Conservation (phyloP, 139 green algal species). For the Coelastrella sp. region DNA sequence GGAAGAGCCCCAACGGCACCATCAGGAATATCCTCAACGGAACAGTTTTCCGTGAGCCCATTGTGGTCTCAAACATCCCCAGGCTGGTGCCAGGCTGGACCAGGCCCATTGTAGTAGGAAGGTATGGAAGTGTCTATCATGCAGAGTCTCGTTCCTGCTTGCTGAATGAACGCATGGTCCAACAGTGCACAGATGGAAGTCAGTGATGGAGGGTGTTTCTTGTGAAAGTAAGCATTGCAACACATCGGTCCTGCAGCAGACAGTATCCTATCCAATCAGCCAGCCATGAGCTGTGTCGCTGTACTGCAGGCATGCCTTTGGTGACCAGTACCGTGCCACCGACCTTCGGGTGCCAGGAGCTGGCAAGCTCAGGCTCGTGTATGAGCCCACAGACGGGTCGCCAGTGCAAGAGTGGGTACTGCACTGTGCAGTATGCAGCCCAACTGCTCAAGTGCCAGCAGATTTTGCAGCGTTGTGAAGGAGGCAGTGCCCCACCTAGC, state of each 20-base stretch:
- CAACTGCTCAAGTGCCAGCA: background rate
- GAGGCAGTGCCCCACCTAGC: background rate
- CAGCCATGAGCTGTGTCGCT: background rate
- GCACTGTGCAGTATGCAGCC: background rate
- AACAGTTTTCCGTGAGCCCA: constrained; percentile 97
- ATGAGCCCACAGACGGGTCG: constrained; percentile 67
- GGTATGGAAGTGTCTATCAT: constrained; percentile 48
- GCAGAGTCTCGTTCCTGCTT: background rate
- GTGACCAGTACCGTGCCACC: constrained; percentile 97
- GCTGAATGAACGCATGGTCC: background rate
- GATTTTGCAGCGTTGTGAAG: background rate
- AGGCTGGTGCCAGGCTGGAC: constrained; percentile 93
- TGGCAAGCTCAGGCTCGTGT: constrained; percentile 90
- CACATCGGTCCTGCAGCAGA: no score
- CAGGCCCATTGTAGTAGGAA: constrained; percentile 93
- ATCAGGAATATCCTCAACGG: constrained; percentile 89
- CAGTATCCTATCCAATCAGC: no score
- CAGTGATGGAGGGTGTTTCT: no score
- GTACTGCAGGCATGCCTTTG: constrained; percentile 89
- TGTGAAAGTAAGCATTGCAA: no score
- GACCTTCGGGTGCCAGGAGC: constrained; percentile 82
- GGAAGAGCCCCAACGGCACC: constrained; percentile 89
- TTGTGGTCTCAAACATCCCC: constrained; percentile 95
- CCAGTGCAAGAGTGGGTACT: constrained; percentile 28
- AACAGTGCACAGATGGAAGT: background rate